Conservation (phyloP, 306 rosid species). For the Quercus rubra region DNA sequence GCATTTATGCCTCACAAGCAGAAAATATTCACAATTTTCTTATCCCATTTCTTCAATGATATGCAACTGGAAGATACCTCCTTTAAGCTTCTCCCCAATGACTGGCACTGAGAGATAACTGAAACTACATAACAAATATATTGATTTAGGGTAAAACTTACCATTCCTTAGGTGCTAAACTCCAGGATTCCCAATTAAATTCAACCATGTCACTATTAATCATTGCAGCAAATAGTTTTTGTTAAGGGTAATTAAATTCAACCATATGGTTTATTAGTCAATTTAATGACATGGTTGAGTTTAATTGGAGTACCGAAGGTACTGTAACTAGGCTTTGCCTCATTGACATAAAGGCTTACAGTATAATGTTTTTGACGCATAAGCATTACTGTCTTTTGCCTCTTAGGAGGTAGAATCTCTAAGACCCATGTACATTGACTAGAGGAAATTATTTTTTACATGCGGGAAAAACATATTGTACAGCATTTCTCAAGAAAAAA, state of each 20-base stretch:
- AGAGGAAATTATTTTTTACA: neutral
- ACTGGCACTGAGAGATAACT: neutral
- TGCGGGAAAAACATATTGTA: no score
- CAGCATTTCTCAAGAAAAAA: neutral
- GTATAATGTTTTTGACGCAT: neutral
- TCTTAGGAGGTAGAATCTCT: neutral
- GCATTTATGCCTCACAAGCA: neutral
- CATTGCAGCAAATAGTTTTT: no score
- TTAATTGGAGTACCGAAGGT: no score
- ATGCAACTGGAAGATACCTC: neutral
- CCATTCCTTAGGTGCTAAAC: no score
- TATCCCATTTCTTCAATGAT: neutral
- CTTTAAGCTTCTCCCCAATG: neutral
- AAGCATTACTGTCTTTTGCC: neutral
- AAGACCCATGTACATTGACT: neutral
- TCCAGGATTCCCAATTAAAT: no score
- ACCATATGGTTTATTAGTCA: no score
- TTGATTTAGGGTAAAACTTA: no score
- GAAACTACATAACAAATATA: neutral
- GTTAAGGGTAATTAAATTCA: no score
- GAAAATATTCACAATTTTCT: neutral
- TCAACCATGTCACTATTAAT: no score
- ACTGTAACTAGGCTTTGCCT: no score
- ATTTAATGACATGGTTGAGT: no score
- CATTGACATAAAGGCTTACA: neutral